These are phyloP conservation scores for Debaryomyces sp. DNA, from an alignment of 1,139 yeast genomes.

Conservation along the genomic window DNA sequence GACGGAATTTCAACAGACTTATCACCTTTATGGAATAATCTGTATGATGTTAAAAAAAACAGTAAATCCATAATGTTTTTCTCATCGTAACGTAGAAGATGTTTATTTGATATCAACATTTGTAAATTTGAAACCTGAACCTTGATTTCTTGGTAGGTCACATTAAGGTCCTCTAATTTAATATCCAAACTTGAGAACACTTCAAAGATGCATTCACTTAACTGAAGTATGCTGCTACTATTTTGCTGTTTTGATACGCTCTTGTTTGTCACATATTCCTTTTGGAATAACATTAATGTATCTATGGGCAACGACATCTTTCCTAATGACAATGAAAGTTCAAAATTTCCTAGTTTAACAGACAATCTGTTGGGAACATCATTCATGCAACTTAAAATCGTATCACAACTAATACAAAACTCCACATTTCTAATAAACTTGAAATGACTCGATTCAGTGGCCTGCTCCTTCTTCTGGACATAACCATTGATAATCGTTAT, in stretches of 20 bases:
- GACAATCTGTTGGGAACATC: conserved; percentile 15
- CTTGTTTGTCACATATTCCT: background rate
- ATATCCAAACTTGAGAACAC: conserved; percentile 20
- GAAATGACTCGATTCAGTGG: conserved; percentile 14
- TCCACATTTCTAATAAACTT: conserved; percentile 38
- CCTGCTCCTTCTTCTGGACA: conserved; percentile 22
- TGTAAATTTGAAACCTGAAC: conserved; percentile 11
- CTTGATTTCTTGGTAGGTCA: conserved; percentile 17
- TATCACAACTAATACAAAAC: conserved; percentile 27
- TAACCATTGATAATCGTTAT: conserved; percentile 35
- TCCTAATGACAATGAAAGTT: conserved; percentile 24
- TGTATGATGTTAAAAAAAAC: conserved; percentile 27
- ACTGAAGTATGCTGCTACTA: background rate
- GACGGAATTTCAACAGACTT: conserved; percentile 39
- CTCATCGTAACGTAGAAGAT: background rate
- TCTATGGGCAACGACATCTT: conserved; percentile 31
- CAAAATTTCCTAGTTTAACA: conserved; percentile 21
- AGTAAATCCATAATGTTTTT: background rate
- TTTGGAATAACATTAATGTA: conserved; percentile 9
- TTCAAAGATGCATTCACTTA: background rate
- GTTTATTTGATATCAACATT: conserved; percentile 11
- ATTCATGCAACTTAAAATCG: conserved; percentile 25
- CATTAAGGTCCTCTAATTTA: conserved; percentile 35
- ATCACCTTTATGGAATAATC: conserved; percentile 31
- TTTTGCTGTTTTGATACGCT: background rate